Base-by-base conservation (phyloP, 306 rosid species). In the Cercis canadensis region DNA sequence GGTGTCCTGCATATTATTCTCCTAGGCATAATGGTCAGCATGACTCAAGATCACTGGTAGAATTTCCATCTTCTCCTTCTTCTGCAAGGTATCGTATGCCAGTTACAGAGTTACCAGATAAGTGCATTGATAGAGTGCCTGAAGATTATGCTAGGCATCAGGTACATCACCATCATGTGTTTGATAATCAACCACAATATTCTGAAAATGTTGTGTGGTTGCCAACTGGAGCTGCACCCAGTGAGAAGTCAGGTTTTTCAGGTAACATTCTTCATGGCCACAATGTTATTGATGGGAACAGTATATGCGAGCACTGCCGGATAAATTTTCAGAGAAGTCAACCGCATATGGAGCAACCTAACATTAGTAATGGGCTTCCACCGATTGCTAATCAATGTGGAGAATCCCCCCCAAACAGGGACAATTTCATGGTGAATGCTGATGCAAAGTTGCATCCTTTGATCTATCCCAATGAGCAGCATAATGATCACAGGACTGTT, bases 1-100 rank as follows among this genome's bases (percentile, higher is more conserved):
- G 96, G 96, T 91, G 91, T 83, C 90, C 99, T 65, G 89, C 91
- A 4, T 91, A 80, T 84, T 84, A 82, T 81, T 95, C 99, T 74
- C 99, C 99, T 5, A 87, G 93, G 86, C 89, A 87, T 78, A 92
- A 80, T 43, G 90, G 85, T 58, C 89, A 58, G 49, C 85, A 75
- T 58, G 96, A 92, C 62, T 76, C 96, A 12, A 81, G 96, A 80
- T 74, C 85, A 13, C 46, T 85, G 77, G 79, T 60, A 32, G 98
- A 95, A 52, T 87, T 69, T 85, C 96, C 99, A 21, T 77, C 99
- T 62, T 87, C 97, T 64, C 99, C 99, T 40, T 76, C 91, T n/a
- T 69, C 88, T 60, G 73, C 84, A 44, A 80, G 96, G 44, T 92
- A 86, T 57, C 92, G 82, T 1, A 11, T 84, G 81, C 92, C 92